Percentiles rank a stretch among this genome's conserved stretches.
Evolutionary conservation across 192 early-diverging fungal genomes (phyloP).

Genomic region (Bifiguratus adelaidae): DNA sequence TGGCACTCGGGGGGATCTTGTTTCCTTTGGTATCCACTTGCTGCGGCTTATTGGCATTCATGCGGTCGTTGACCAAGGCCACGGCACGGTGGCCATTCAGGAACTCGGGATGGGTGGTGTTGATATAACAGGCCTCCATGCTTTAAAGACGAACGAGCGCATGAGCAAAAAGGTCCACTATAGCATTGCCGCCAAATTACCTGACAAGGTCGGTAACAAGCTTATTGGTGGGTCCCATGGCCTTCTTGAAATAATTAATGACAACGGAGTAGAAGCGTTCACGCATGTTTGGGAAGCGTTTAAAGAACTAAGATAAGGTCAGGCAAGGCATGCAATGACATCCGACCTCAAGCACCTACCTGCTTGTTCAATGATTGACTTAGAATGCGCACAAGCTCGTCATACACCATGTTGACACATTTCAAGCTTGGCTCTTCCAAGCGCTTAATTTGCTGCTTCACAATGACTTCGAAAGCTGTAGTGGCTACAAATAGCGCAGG

Average conservation of each 20-base stretch:
- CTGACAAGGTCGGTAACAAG: constrained; percentile 85
- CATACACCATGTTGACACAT: constrained; percentile 93
- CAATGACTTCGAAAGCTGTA: constrained; percentile 94
- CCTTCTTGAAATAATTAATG: constrained; percentile 88
- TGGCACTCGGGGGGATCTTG: constrained; percentile 1
- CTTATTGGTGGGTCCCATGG: constrained; percentile 86
- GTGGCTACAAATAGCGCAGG: constrained; percentile 98
- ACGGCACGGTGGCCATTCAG: constrained; percentile 94
- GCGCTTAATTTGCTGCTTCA: constrained; percentile 98
- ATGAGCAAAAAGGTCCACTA: constrained; percentile 7
- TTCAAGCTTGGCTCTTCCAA: constrained; percentile 96
- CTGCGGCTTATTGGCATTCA: constrained; percentile 56
- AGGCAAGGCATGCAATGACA: background rate
- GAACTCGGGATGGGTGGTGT: constrained; percentile 99
- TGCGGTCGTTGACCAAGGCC: constrained; percentile 80
- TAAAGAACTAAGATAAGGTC: constrained; percentile 51
- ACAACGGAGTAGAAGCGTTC: constrained; percentile 92
- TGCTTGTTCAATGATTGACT: constrained; percentile 86
- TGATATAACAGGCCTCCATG: constrained; percentile 95
- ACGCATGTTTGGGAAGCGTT: constrained; percentile 91
- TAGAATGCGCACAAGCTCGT: constrained; percentile 94
- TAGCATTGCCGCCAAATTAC: constrained; percentile 26
- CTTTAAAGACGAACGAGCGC: constrained; percentile 13
- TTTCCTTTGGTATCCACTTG: constrained; percentile 20
- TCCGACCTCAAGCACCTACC: constrained; percentile 17